Evolutionary conservation across 345 rosid genomes (phyloP).

Genomic region (Lepidium aucheri): DNA sequence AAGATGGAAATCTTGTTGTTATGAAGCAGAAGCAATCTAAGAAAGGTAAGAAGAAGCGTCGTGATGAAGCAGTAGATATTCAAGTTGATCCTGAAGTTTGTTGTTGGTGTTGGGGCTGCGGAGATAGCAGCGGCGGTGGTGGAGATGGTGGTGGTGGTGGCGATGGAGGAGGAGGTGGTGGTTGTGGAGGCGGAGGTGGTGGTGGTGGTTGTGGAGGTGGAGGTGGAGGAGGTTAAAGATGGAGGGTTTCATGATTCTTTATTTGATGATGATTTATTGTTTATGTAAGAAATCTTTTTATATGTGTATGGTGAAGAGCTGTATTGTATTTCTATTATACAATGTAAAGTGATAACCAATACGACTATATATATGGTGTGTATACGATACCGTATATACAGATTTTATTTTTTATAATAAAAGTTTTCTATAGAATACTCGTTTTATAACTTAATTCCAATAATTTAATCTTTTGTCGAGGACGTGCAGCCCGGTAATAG

Average conservation of each 20-base stretch:
- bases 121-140: not conserved
- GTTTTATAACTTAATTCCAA: too few species aligned
- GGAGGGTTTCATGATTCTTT: not conserved
- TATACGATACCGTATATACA: too few species aligned
- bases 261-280: too few species aligned
- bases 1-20: constrained; percentile 19
- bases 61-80: not conserved
- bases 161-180: not conserved
- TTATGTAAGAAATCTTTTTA: too few species aligned
- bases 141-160: not conserved
- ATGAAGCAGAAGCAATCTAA: constrained; percentile 7
- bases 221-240: not conserved
- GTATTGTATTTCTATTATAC: too few species aligned
- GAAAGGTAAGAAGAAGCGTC: constrained; percentile 13
- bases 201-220: not conserved
- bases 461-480: too few species aligned
- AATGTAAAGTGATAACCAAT: too few species aligned
- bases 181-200: not conserved
- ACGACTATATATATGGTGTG: too few species aligned
- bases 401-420: too few species aligned
- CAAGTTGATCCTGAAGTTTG: not conserved
- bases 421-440: too few species aligned
- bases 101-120: not conserved
- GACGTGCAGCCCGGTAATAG: too few species aligned
- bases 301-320: too few species aligned